phyloP scores from a whole-genome alignment of 306 rosid genomes.

The Vigna trinervia region DNA sequence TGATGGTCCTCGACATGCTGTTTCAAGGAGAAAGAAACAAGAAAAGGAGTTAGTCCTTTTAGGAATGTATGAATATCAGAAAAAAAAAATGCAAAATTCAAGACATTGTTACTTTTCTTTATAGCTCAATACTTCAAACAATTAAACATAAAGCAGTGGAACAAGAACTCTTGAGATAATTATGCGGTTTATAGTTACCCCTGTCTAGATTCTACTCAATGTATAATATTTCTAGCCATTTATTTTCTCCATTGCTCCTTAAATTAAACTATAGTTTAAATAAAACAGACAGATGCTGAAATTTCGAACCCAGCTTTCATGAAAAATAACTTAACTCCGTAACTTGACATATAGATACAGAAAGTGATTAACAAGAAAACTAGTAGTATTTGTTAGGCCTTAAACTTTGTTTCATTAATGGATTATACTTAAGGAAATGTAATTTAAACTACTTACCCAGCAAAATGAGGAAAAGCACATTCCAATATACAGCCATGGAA shows the following conservation, averaged over 20 bases:
- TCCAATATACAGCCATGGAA: conserved; percentile 95
- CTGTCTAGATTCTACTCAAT: neutral
- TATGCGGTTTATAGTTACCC: neutral
- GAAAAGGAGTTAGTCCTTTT: conserved; percentile 36
- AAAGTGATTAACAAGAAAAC: conserved; percentile 8
- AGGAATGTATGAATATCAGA: conserved; percentile 30
- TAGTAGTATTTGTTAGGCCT: conserved; percentile 7
- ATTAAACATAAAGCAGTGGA: conserved; percentile 18
- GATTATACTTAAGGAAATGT: conserved; percentile 23
- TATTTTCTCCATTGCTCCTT: conserved; percentile 1
- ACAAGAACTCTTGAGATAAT: neutral
- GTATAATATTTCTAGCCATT: conserved; percentile 12
- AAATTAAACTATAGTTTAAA: neutral
- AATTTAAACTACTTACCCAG: conserved; percentile 73
- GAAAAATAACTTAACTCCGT: neutral
- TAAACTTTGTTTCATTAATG: conserved; percentile 13
- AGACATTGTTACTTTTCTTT: conserved; percentile 4
- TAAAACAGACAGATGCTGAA: neutral
- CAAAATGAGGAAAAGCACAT: conserved; percentile 98
- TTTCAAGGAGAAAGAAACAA: conserved; percentile 45
- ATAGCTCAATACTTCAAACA: conserved; percentile 23
- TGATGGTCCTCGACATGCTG: conserved; percentile 99
- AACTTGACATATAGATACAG: neutral
- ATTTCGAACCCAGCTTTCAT: conserved; percentile 17
- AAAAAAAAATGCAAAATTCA: conserved; percentile 30